These are phyloP conservation scores for Amborella trichopoda DNA, from an alignment of 164 flowering plant species.

Conservation along the genomic window DNA sequence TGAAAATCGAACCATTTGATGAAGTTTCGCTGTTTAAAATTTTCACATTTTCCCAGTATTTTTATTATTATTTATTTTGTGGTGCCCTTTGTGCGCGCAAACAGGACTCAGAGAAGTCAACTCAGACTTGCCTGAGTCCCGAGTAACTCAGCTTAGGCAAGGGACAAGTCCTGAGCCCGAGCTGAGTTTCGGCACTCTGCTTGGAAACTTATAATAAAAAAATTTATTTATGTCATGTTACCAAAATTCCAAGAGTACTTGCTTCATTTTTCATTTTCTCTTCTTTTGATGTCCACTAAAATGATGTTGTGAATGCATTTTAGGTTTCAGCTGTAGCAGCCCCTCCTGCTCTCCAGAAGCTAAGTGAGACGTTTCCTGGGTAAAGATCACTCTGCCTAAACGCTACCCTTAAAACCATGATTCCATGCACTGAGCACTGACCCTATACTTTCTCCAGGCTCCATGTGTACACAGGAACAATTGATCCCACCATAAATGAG, in stretches of 20 bases:
- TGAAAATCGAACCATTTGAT: too few species aligned
- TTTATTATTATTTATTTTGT: too few species aligned
- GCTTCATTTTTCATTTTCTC: background rate
- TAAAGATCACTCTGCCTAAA: conserved; percentile 11
- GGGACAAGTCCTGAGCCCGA: background rate
- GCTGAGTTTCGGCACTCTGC: background rate
- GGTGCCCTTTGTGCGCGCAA: too few species aligned
- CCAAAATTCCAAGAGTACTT: background rate
- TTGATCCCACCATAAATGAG: conserved; percentile 73
- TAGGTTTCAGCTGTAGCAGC: conserved; percentile 94
- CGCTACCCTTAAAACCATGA: background rate
- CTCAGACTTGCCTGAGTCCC: background rate
- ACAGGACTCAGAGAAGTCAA: too few species aligned
- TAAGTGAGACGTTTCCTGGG: conserved; percentile 89
- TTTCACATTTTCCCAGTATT: too few species aligned
- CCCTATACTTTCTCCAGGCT: conserved; percentile 31
- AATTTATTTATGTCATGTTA: background rate
- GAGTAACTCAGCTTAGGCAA: background rate
- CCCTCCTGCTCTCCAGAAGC: conserved; percentile 95
- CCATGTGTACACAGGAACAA: conserved; percentile 77
- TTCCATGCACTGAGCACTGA: background rate
- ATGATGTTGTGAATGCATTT: background rate
- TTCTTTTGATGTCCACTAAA: background rate
- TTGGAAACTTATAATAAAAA: background rate
- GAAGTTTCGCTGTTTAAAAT: too few species aligned